phyloP scores from a whole-genome alignment of 2,329 filamentous ascomycete species.

The Ophiostoma ips region DNA sequence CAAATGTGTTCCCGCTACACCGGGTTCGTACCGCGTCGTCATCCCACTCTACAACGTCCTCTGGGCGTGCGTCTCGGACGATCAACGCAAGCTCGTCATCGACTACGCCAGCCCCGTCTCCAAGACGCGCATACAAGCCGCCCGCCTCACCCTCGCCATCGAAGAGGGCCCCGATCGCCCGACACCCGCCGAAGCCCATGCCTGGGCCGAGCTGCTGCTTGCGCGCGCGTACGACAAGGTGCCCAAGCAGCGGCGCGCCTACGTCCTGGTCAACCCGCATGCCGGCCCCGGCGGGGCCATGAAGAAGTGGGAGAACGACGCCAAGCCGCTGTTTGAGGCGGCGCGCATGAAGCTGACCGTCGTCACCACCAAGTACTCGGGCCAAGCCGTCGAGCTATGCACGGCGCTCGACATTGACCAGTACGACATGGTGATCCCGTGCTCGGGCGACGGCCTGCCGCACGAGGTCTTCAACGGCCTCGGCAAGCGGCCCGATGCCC shows the following conservation, averaged over 20 bases:
- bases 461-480: constrained; percentile 94
- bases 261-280: constrained; percentile 82
- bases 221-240: constrained; percentile 60
- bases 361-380: constrained; percentile 53
- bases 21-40: constrained; percentile 8
- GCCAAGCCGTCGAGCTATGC: constrained; percentile 67
- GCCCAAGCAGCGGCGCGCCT: constrained; percentile 56
- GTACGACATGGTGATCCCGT: constrained; percentile 76
- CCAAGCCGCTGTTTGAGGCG: constrained; percentile 70
- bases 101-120: constrained; percentile 52
- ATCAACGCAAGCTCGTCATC: constrained; percentile 49
- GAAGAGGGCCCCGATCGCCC: constrained; percentile 14
- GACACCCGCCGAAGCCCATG: constrained; percentile 31
- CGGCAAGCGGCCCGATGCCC: constrained; percentile 60
- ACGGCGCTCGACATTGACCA: constrained; percentile 61
- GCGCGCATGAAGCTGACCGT: constrained; percentile 66
- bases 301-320: constrained; percentile 59
- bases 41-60: constrained; percentile 76
- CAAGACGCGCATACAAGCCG: constrained; percentile 45
- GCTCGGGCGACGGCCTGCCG: constrained; percentile 81
- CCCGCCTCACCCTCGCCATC: constrained; percentile 23
- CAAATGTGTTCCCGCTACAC: constrained; percentile 6
- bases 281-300: constrained; percentile 68
- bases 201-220: constrained; percentile 53
- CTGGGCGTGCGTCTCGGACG: constrained; percentile 49